Base-by-base conservation (phyloP, 139 green algal species). In the Zygnema circumcarinatum region DNA sequence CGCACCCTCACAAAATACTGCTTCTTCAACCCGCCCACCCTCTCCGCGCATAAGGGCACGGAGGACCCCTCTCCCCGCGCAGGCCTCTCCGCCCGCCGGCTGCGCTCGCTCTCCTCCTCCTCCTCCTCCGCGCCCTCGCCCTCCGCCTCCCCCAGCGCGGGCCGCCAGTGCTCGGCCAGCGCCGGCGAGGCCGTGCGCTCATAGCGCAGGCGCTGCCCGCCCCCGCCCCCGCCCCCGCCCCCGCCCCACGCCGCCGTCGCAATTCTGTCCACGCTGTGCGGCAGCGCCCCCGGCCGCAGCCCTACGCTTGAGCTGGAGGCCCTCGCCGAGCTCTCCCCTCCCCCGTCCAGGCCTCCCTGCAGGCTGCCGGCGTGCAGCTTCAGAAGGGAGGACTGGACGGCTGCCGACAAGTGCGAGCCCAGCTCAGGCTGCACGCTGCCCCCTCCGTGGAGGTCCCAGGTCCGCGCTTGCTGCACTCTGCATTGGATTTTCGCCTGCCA, bases 41-140 rank as follows among this genome's bases (percentile, higher is more conserved):
- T 39, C 75, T 83, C 75, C 32, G n/a, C 33, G 32, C 75, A 83
- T 52, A 83, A 62, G 7, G 7, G 16, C 16, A 62, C 47, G 47
- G 16, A 7, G 47, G 16, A 7, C 16, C 47, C 47, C 16, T 62
- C 47, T 16, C 47, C 16, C 47, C 47, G 7, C 47, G 7, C 16
- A 25, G 47, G 16, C 7, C 16, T 62, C 47, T 62, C 47, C 47
- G 7, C 47, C 47, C 7, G 47, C 16, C 47, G 7, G 7, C 47
- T 62, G 7, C 47, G 7, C 16, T 62, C 47, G 7, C 47, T 62
- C 47, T 62, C 47, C 47, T 62, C 47, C 47, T 62, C 47, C 16
- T 62, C 47, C 47, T 62, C 47, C 47, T 16, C 47, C 47, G 7
- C 47, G 7, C 16, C 47, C 47, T 62, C 47, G 7, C 47, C 47